Percentiles rank a stretch among this genome's conserved stretches.
Evolutionary conservation across 225 moss, liverwort and hornwort species (phyloP).

Genomic region (Pseudisothecium myosuroides): DNA sequence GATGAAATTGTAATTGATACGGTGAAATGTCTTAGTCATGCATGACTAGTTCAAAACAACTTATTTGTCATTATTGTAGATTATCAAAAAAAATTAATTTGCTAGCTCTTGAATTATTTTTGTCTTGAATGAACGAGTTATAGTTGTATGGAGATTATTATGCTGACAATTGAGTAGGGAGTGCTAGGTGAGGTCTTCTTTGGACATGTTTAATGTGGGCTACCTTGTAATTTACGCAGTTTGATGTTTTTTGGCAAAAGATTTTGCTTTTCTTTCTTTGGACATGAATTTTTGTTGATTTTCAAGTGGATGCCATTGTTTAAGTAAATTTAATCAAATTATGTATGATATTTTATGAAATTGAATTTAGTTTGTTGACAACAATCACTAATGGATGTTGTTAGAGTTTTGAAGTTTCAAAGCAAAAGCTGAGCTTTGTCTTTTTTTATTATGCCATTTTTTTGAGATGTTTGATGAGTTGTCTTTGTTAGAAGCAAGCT

Average conservation of each 20-base stretch:
- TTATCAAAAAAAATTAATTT: too few species aligned
- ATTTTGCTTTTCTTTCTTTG: too few species aligned
- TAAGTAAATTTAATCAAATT: background rate
- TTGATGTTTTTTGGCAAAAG: background rate
- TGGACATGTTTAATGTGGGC: too few species aligned
- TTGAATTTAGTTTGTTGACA: background rate
- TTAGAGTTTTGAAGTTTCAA: too few species aligned
- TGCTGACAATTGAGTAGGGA: accelerated
- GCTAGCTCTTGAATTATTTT: too few species aligned
- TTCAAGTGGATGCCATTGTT: background rate
- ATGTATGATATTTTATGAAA: background rate
- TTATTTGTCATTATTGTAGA: too few species aligned
- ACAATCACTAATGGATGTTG: too few species aligned
- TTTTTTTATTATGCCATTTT: background rate
- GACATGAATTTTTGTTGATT: background rate
- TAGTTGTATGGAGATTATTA: background rate
- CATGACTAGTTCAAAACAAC: too few species aligned
- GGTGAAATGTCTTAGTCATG: too few species aligned
- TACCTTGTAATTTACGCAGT: background rate
- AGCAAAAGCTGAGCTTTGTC: too few species aligned
- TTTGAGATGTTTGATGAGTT: background rate
- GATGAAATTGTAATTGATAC: background rate
- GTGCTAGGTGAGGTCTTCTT: accelerated
- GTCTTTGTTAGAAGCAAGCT: background rate
- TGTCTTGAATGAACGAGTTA: background rate